Base-by-base conservation (phyloP, 2,329 filamentous ascomycete species). In the Trichophyton equinum region DNA sequence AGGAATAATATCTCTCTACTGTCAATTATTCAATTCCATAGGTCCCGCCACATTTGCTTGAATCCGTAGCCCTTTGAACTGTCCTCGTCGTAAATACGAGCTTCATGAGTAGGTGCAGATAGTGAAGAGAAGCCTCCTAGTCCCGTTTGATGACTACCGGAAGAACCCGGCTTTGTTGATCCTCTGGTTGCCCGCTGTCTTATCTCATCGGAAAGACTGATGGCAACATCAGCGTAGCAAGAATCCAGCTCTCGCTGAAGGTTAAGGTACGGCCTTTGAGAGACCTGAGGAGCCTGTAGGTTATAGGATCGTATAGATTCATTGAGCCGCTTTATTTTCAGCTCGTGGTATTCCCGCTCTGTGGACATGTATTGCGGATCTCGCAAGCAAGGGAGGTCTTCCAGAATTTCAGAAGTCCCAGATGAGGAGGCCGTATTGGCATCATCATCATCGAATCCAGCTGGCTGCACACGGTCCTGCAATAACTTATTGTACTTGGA, bases 181-280 rank as follows among this genome's bases (percentile, higher is more conserved):
- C 76, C 66, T 62, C 77, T 15, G 75, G 2, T 73, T 4, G 89
- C 88, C 20, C 90, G 79, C 30, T 88, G 81, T 61, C 81, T 80
- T 63, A 97, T 94, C 64, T 85, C 85, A 1, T 81, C 78, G 0
- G 90, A 83, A 3, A 97, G 73, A 55, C 81, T 77, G 0, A 90
- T 90, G 5, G 92, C 92, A 1, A 95, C 86, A 63, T 96, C 91
- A 0, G 90, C 87, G 69, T 85, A 97, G 71, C 91, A 96, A 2
- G 82, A 79, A 33, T 80, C 81, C 15, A 97, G 79, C 74, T 99
- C 94, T 57, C 92, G 84, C 51, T 91, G 83, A 6, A 97, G 82
- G 1, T 81, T 85, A 69, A 90, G 91, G 73, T 97, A 97, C 0
- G 92, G 89, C 73, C 96, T 96, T 75, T 94, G 95, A 1, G 92